phyloP scores from a whole-genome alignment of 2,329 filamentous ascomycete genomes.

The Ophiostoma populinum region DNA sequence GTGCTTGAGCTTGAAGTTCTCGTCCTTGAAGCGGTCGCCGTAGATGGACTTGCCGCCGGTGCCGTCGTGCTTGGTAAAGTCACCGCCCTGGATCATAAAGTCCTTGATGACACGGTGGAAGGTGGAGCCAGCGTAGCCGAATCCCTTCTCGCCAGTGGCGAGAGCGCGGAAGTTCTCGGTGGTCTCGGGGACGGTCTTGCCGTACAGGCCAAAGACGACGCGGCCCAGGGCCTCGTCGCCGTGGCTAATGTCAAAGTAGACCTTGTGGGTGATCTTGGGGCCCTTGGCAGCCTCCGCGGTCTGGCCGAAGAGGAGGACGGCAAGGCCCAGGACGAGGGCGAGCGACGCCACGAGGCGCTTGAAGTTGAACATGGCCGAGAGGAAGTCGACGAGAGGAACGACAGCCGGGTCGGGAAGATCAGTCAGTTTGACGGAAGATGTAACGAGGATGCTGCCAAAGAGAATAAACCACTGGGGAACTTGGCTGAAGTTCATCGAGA shows the following conservation, averaged over 20 bases:
- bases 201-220: constrained; percentile 69
- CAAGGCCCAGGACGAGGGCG: constrained; percentile 59
- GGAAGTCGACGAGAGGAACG: background rate
- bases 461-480: constrained; percentile 6
- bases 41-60: constrained; percentile 84
- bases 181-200: constrained; percentile 70
- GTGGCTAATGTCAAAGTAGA: constrained; percentile 71
- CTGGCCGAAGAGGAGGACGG: constrained; percentile 60
- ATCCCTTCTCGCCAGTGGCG: constrained; percentile 73
- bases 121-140: constrained; percentile 60
- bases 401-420: background rate
- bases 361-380: constrained; percentile 48
- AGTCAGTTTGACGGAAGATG: background rate
- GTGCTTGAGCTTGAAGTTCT: constrained; percentile 95
- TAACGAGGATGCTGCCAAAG: background rate
- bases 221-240: constrained; percentile 59
- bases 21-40: constrained; percentile 65
- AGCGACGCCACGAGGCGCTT: constrained; percentile 54
- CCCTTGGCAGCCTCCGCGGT: constrained; percentile 62
- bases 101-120: constrained; percentile 86
- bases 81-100: constrained; percentile 86
- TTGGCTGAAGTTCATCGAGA: constrained; percentile 1
- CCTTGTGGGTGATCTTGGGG: constrained; percentile 91
- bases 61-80: constrained; percentile 70
- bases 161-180: constrained; percentile 61